phyloP scores from a whole-genome alignment of 1,139 yeast species.

The Magnusiomyces clavatus region DNA sequence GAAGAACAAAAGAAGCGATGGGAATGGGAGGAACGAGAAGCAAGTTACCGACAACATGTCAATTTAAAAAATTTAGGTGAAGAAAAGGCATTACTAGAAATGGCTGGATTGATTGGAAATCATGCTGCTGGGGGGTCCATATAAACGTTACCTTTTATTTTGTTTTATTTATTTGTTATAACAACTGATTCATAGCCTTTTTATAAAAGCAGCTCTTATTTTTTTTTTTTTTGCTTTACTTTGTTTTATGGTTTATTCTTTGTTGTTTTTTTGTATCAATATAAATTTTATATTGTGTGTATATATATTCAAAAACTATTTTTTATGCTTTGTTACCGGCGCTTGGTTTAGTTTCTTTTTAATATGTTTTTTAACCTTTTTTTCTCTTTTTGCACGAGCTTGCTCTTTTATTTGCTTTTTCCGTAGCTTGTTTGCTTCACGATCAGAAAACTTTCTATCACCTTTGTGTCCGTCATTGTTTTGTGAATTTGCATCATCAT shows the following conservation, averaged over 20 bases:
- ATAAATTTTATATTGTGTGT: no score
- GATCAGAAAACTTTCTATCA: conserved; percentile 77
- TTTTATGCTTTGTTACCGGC: background rate
- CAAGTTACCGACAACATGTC: conserved; percentile 64
- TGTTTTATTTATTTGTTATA: no score
- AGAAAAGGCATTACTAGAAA: conserved; percentile 76
- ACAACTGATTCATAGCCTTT: no score
- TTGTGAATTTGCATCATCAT: conserved; percentile 35
- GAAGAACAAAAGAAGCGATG: conserved; percentile 65
- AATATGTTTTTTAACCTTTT: conserved; percentile 84
- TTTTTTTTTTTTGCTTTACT: no score
- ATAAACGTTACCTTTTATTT: conserved; percentile 19
- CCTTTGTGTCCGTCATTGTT: conserved; percentile 38
- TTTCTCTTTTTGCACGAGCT: conserved; percentile 80
- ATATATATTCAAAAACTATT: background rate
- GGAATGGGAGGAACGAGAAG: conserved; percentile 91
- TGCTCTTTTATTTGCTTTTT: conserved; percentile 79
- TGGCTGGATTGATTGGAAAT: conserved; percentile 85
- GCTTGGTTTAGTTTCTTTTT: conserved; percentile 47
- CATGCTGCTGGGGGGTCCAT: conserved; percentile 58
- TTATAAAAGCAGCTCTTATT: no score
- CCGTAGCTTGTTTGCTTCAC: conserved; percentile 75
- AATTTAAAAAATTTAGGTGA: conserved; percentile 63
- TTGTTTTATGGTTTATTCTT: no score
- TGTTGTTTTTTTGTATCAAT: no score